Evolutionary conservation across 371 early-diverging fungal species (phyloP), one percentile per base, ranked within the genome.

Genomic region (Hamiltosporidium magnivora): DNA sequence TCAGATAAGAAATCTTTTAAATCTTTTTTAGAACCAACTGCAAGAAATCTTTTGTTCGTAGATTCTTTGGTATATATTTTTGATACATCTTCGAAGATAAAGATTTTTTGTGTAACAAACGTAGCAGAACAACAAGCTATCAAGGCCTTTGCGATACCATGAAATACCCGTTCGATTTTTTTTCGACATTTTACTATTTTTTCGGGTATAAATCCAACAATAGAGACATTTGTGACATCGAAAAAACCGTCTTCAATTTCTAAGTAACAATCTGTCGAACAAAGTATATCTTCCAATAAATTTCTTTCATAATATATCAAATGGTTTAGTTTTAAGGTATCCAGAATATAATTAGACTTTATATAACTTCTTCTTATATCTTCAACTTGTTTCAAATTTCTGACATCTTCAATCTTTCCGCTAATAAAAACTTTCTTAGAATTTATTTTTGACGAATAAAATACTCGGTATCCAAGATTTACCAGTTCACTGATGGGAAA

Each of bases 401-500:
- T 36, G 36, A 1, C 1, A 6, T 53, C 49, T 25, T 40, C 1
- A 2, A 2, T n/a, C 2, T 44, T 43, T 6, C 44, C 14, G 12
- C 71, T 64, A 12, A 75, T n/a, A 55, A 75, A 49, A 14, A 67
- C 67, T 38, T 63, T 43, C 6, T 58, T 66, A 3, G 44, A 61
- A 14, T 68, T 58, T 55, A 75, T 70, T 65, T 66, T 71, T 3
- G 65, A 71, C 41, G 56, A 64, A 66, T 68, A 71, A 55, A 69
- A 72, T 37, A 75, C 63, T 8, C 67, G 36, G 2, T 44, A 60
- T 56, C 75, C 75, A n/a, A 39, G 37, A 3, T 36, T 43, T 40
- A 72, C n/a, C 12, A 69, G 41, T 41, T 52, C n/a, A 1, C 39
- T 36, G 8, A 54, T 54, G 38, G 65, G 55, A 11, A 69, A 38